Evolutionary conservation across 2,329 filamentous ascomycete species (phyloP).

Genomic region (Hypoxylon sp.): DNA sequence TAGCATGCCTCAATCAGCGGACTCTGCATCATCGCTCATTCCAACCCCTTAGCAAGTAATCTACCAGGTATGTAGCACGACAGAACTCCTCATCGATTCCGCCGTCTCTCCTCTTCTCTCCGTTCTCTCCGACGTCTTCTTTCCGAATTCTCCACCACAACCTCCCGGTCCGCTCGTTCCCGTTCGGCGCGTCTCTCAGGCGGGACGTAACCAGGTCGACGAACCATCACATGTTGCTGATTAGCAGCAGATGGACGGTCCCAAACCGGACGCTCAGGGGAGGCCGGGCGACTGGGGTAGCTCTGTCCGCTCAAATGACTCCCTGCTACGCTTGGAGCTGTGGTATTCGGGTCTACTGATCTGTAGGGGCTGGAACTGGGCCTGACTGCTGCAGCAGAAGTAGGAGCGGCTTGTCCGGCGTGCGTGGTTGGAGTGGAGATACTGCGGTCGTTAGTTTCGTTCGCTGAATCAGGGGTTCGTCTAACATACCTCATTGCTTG

Average conservation of each 20-base stretch:
- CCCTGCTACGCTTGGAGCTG: background rate
- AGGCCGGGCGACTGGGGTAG: background rate
- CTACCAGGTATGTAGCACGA: no score
- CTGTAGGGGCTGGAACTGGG: background rate
- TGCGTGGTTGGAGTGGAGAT: background rate
- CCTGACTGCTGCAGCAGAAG: background rate
- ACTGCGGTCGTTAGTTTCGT: background rate
- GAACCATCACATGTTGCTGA: background rate
- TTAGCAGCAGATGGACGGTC: background rate
- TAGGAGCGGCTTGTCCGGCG: background rate
- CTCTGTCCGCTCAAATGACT: background rate
- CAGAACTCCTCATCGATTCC: background rate
- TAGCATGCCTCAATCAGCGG: background rate
- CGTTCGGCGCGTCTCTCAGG: background rate
- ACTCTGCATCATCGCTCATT: background rate
- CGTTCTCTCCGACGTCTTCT: slow-evolving; percentile 11
- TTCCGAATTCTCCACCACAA: background rate
- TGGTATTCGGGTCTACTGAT: slow-evolving; percentile 7
- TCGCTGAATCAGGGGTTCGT: background rate
- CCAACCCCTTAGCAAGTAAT: no score
- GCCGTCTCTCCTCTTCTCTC: background rate
- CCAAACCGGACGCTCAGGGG: background rate
- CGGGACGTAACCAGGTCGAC: background rate
- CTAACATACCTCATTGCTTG: background rate
- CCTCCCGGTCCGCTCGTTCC: background rate